Evolutionary conservation across 805 yeast species (phyloP).

Genomic region (Komagataella pseudopastoris): DNA sequence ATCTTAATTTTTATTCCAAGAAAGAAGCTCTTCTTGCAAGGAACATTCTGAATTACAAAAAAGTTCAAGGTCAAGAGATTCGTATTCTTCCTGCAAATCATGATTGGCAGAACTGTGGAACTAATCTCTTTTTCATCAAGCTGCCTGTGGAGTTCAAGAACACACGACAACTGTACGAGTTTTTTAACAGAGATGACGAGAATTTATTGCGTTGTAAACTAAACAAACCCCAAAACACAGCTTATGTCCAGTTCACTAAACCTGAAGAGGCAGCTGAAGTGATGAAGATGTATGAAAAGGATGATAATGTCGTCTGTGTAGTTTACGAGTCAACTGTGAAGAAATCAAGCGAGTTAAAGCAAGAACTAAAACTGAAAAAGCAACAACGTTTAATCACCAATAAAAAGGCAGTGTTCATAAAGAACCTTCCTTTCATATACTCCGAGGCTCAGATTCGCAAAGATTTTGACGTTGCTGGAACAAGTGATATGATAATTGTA

Average conservation of each 20-base stretch:
- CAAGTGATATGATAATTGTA: neutral
- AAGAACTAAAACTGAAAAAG: neutral
- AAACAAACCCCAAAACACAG: slow-evolving; percentile 11
- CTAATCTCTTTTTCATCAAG: slow-evolving; percentile 36
- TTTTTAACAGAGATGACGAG: slow-evolving; percentile 12
- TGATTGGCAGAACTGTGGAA: slow-evolving; percentile 27
- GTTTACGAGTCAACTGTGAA: neutral
- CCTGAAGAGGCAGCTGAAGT: slow-evolving; percentile 15
- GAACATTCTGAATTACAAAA: slow-evolving; percentile 39
- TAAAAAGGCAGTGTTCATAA: neutral
- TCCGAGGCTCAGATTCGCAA: neutral
- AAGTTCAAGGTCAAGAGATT: slow-evolving; percentile 26
- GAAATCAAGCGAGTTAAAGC: neutral
- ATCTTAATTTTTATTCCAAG: slow-evolving; percentile 41
- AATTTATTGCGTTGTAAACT: slow-evolving; percentile 18
- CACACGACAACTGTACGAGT: slow-evolving; percentile 15
- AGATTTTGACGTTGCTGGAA: neutral
- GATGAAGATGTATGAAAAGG: neutral
- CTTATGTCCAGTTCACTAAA: slow-evolving; percentile 27
- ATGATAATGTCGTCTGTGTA: neutral
- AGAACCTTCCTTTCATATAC: neutral
- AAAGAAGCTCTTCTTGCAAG: slow-evolving; percentile 42
- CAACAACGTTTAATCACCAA: neutral
- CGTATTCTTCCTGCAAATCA: slow-evolving; percentile 38
- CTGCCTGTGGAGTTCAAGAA: slow-evolving; percentile 21